Base-by-base conservation (phyloP, 2,329 filamentous ascomycete species). In the Colletotrichum sp. region DNA sequence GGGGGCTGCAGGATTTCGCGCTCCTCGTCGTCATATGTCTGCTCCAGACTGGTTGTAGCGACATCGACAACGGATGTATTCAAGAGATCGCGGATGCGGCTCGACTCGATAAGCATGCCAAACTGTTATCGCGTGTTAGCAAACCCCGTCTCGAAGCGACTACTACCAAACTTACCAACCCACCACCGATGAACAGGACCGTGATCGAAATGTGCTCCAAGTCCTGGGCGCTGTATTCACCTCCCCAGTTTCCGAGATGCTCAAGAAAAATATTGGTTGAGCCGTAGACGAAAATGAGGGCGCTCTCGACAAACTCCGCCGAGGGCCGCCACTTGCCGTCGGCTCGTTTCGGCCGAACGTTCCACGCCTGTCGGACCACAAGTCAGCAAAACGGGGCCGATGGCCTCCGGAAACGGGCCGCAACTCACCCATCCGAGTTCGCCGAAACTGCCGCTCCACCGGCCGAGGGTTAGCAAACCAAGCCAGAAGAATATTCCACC, bases 401-500 rank as follows among this genome's bases (percentile, higher is more conserved):
- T 24, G 15, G 34, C 26, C 30, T 24, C 36, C 34, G 57, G 24
- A 15, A 49, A 49, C 15, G 57, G 64, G 60, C 28, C 4, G 21
- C 4, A 64, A 84, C 87, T 82, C 79, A 90, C 89, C 96, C 96
- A 99, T 79, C 96, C 96, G 72, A 96, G 90, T 76, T 98, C 95
- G 74, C 94, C 93, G 83, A 98, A 99, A 83, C 94, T 95, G 30
- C 96, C 96, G 81, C 96, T 92, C 94, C 95, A 98, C 72, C 96
- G 93, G 34, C 95, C 96, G 6, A 99, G 89, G 0, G 95, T 98
- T 76, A 98, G 86, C 24, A 98, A 86, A 10, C 96, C 96, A 78
- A 98, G 95, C 93, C 95, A 97, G 86, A 98, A 95, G 88, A 99
- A 99, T 71, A 99, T 94, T 5, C 95, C 95, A 62, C 96, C 96